Evolutionary conservation across 257 asterid species (phyloP).

Genomic region (Solanum lignicaule): DNA sequence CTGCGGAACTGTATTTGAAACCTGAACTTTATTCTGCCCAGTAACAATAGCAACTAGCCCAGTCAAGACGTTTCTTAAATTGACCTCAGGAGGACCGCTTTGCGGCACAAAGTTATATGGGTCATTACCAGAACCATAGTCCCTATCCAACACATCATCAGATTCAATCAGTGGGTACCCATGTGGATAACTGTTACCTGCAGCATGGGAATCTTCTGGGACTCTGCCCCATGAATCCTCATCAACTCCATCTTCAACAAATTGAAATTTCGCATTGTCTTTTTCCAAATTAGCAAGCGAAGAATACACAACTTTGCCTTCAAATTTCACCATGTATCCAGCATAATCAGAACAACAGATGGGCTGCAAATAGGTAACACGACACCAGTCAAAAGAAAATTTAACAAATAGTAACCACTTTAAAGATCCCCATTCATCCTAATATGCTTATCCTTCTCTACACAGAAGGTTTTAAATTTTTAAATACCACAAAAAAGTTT

Average conservation of each 20-base stretch:
- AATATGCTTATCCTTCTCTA: background rate
- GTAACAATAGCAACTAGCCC: constrained; percentile 72
- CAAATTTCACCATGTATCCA: constrained; percentile 20
- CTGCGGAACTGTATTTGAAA: constrained; percentile 23
- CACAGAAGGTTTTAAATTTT: background rate
- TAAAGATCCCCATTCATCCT: background rate
- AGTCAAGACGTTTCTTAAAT: constrained; percentile 69
- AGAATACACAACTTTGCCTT: constrained; percentile 23
- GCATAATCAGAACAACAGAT: background rate
- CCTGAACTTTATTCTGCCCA: constrained; percentile 47
- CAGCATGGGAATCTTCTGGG: background rate
- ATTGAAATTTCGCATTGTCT: constrained; percentile 15
- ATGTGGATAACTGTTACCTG: constrained; percentile 21
- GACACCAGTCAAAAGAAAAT: background rate
- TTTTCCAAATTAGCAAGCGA: constrained; percentile 19
- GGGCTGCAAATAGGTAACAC: background rate
- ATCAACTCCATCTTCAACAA: constrained; percentile 26
- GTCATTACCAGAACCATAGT: constrained; percentile 54
- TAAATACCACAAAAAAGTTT: background rate
- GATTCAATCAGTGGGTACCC: constrained; percentile 21
- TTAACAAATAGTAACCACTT: background rate
- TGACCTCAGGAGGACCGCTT: constrained; percentile 70
- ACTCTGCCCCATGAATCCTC: background rate
- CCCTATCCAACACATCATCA: constrained; percentile 48
- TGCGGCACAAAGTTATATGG: constrained; percentile 22